Evolutionary conservation across 768 basidiomycete species (phyloP).

Genomic region (Phylloporus arenicola): DNA sequence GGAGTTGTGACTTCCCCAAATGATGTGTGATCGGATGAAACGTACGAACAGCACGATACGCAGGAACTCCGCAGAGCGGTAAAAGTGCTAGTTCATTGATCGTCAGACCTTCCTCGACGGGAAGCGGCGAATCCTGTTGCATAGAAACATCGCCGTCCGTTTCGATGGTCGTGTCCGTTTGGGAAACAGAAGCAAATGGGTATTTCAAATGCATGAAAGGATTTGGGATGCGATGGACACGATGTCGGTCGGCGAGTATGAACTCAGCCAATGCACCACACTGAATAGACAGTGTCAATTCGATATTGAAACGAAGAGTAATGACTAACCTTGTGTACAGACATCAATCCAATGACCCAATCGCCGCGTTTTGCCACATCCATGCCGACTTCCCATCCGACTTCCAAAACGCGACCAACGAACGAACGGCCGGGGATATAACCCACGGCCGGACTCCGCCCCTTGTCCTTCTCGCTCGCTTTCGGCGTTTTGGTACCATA

Average conservation of each 20-base stretch:
- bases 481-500: conserved; percentile 18
- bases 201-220: conserved; percentile 39
- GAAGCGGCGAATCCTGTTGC: conserved; percentile 7
- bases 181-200: conserved; percentile 14
- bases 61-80: conserved; percentile 73
- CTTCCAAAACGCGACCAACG: conserved; percentile 76
- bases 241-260: conserved; percentile 74
- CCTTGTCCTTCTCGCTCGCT: conserved; percentile 24
- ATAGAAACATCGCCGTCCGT: conserved; percentile 5
- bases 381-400: conserved; percentile 60
- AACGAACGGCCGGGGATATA: conserved; percentile 87
- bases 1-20: conserved; percentile 21
- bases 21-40: conserved; percentile 37
- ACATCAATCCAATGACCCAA: conserved; percentile 79
- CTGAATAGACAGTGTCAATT: conserved; percentile 34
- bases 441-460: conserved; percentile 39
- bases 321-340: conserved; percentile 67
- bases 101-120: conserved; percentile 29
- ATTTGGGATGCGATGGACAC: conserved; percentile 67
- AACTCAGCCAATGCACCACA: conserved; percentile 88
- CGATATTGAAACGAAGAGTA: conserved; percentile 1
- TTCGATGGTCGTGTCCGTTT: conserved; percentile 8
- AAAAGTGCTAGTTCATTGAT: conserved; percentile 77
- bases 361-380: conserved; percentile 67
- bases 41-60: conserved; percentile 75